Evolutionary conservation across 805 yeast species (phyloP).

Genomic region (Metschnikowia orientalis): DNA sequence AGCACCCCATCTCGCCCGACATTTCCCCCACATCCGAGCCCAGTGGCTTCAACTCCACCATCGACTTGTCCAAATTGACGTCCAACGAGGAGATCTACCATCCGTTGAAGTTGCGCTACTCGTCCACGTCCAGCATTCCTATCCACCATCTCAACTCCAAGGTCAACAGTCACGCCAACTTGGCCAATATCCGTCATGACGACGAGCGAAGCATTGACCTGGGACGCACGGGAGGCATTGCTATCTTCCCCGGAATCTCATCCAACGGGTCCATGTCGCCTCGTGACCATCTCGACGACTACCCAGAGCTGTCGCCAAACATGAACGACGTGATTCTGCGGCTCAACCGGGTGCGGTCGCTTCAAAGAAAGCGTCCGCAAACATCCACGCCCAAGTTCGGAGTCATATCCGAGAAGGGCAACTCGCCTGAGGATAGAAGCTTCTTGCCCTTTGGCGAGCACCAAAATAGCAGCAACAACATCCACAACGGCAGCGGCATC

Average conservation of each 20-base stretch:
- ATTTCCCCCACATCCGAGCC: conserved; percentile 42
- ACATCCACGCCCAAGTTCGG: conserved; percentile 17
- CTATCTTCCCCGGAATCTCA: conserved; percentile 3
- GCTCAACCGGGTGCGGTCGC: conserved; percentile 17
- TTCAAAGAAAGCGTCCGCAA: conserved; percentile 17
- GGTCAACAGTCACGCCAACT: conserved; percentile 38
- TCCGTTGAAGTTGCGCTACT: conserved; percentile 38
- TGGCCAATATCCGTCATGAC: conserved; percentile 12
- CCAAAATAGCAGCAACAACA: too few species aligned
- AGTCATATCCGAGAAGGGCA: conserved; percentile 14
- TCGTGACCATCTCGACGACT: conserved; percentile 10
- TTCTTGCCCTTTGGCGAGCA: conserved; percentile 17
- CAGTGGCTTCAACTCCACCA: conserved; percentile 37
- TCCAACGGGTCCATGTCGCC: conserved; percentile 16
- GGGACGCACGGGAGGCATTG: conserved; percentile 3
- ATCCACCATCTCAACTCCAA: conserved; percentile 35
- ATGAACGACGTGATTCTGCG: conserved; percentile 17
- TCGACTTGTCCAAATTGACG: conserved; percentile 33
- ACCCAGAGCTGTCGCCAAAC: conserved; percentile 11
- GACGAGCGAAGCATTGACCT: conserved; percentile 5
- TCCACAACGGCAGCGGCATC: too few species aligned
- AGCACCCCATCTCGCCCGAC: conserved; percentile 36
- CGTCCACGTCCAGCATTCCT: conserved; percentile 37
- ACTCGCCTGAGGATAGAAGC: conserved; percentile 13
- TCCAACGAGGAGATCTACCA: conserved; percentile 33